These are phyloP conservation scores for Chiua virens DNA, from an alignment of 768 basidiomycete species.

Conservation along the genomic window DNA sequence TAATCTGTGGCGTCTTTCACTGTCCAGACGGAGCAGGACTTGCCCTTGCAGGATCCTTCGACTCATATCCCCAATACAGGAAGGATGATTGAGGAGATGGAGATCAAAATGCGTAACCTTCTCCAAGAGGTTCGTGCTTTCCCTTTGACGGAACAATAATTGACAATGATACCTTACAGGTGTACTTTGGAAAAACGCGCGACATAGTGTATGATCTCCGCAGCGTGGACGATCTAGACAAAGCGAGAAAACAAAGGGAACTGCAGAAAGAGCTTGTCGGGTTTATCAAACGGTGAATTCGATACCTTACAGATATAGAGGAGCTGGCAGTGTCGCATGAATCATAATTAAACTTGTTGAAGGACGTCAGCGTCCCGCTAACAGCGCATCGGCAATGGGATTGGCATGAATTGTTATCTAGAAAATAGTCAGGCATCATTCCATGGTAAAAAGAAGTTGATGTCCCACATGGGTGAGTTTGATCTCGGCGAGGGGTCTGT, in stretches of 20 bases:
- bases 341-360: background rate
- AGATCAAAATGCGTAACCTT: conserved; percentile 97
- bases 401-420: conserved; percentile 92
- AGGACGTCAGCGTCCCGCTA: conserved; percentile 25
- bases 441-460: background rate
- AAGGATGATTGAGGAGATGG: conserved; percentile 96
- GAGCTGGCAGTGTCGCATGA: conserved; percentile 1
- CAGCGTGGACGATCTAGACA: conserved; percentile 82
- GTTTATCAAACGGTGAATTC: conserved; percentile 66
- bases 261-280: conserved; percentile 90
- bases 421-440: conserved; percentile 6
- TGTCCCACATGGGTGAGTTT: conserved; percentile 71
- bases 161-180: conserved; percentile 41
- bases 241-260: conserved; percentile 75
- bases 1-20: conserved; percentile 8
- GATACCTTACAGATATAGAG: conserved; percentile 14
- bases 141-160: background rate
- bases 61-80: conserved; percentile 95
- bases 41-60: conserved; percentile 71
- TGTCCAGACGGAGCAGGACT: conserved; percentile 82
- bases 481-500: conserved; percentile 83
- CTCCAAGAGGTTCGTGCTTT: conserved; percentile 68
- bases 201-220: conserved; percentile 93
- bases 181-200: conserved; percentile 95
- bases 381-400: conserved; percentile 80